Conservation (phyloP, 805 yeast genomes). For the Candida quercuum region DNA sequence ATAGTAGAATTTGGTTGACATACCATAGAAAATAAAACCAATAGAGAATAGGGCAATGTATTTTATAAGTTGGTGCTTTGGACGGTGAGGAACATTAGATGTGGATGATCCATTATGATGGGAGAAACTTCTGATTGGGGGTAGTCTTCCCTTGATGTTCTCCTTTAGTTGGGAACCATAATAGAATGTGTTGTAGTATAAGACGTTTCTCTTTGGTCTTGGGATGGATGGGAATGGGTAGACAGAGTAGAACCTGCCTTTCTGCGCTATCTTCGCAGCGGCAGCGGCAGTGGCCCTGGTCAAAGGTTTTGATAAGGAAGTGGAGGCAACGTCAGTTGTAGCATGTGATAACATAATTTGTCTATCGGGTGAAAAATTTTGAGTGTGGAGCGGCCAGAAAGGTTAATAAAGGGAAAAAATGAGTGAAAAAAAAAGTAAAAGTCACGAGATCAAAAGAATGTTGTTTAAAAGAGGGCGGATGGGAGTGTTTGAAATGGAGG, state of each 20-base stretch:
- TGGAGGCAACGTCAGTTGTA: constrained; percentile 7
- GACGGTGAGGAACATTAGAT: constrained; percentile 7
- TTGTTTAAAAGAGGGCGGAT: no score
- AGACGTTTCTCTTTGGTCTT: constrained; percentile 48
- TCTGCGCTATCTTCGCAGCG: constrained; percentile 3
- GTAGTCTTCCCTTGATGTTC: constrained; percentile 24
- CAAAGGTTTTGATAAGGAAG: constrained; percentile 5
- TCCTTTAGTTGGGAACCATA: constrained; percentile 31
- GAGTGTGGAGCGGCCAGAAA: neutral
- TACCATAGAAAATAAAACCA: constrained; percentile 24
- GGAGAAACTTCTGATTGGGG: constrained; percentile 22
- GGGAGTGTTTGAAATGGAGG: neutral
- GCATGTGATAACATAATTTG: constrained; percentile 22
- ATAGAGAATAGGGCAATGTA: constrained; percentile 24
- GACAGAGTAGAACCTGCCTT: constrained; percentile 14
- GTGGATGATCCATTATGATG: constrained; percentile 20
- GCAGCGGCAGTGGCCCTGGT: constrained; percentile 4
- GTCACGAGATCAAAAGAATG: neutral
- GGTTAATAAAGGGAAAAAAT: neutral
- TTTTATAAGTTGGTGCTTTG: constrained; percentile 21
- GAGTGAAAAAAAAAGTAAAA: neutral
- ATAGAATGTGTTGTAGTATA: constrained; percentile 39
- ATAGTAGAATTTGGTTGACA: constrained; percentile 23
- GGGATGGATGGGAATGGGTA: constrained; percentile 51
- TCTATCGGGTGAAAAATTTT: neutral